Percentiles rank a stretch among this genome's conserved stretches.
phyloP scores from a whole-genome alignment of 2,329 filamentous ascomycete genomes.

The Mycocentrospora acerina region DNA sequence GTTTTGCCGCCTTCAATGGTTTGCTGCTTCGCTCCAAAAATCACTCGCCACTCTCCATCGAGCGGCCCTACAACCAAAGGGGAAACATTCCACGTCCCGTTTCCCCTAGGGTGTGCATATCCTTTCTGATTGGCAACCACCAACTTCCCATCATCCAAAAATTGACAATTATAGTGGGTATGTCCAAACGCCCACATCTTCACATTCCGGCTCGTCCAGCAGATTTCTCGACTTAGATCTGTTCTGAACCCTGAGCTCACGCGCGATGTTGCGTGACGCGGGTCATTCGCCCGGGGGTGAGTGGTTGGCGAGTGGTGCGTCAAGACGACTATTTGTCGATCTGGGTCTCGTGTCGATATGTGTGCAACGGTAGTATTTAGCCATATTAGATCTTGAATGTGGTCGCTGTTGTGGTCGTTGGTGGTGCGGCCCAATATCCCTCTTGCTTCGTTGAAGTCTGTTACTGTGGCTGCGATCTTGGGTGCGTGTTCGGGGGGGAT shows the following conservation, averaged over 20 bases:
- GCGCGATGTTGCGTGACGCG: constrained; percentile 1
- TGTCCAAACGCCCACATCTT: constrained; percentile 6
- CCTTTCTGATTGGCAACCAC: constrained; percentile 13
- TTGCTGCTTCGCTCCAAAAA: constrained; percentile 1
- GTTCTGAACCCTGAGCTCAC: constrained; percentile 5
- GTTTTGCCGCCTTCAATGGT: too few species aligned
- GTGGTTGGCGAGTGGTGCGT: constrained; percentile 5
- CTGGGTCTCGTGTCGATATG: not conserved
- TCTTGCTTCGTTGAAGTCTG: not conserved
- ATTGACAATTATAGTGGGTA: constrained; percentile 7
- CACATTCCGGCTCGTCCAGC: constrained; percentile 3
- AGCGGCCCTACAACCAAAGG: constrained; percentile 4
- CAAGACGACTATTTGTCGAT: constrained; percentile 1
- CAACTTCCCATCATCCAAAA: constrained; percentile 5
- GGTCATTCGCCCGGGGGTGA: constrained; percentile 2
- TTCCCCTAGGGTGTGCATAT: constrained; percentile 2
- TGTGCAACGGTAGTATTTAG: not conserved
- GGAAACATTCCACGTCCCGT: constrained; percentile 1
- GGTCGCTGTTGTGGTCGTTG: constrained; percentile 4
- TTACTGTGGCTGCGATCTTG: constrained; percentile 1
- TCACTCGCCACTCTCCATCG: constrained; percentile 1
- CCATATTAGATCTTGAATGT: constrained; percentile 4
- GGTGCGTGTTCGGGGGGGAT: constrained; percentile 2
- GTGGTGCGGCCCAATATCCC: constrained; percentile 2
- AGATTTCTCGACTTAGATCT: constrained; percentile 3